Evolutionary conservation across 768 basidiomycete genomes (phyloP), one percentile per base, ranked within the genome.

Genomic region (Podaxis sp.): DNA sequence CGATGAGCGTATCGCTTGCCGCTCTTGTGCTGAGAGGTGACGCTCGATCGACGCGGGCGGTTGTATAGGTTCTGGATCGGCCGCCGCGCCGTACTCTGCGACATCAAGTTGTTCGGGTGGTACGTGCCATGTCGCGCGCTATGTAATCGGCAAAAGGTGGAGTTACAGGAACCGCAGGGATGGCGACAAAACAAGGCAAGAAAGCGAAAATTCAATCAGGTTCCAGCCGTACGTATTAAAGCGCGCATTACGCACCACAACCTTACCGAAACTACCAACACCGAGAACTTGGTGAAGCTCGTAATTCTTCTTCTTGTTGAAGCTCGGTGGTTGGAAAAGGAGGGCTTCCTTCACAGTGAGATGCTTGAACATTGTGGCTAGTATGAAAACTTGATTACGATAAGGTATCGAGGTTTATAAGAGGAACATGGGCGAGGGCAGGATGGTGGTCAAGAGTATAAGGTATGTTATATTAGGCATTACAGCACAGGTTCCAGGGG

Each of bases 251-350:
- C 71, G 58, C 69, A 92, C 90, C 73, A 94, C 82, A 53, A 98
- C 96, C 72, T 93, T 93, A 26, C 95, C 95, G 75, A 96, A 97
- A 0, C 93, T 88, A 2, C 95, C 95, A 13, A 82, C 82, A 4
- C 95, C 95, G 3, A 96, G 78, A 3, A 87, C 80, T 30, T 88
- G 82, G 63, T 90, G 86, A 1, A 90, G 76, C 64, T 88, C 88
- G 68, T 94, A 93, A 24, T 80, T 71, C 74, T 90, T 92, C 81
- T 96, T 97, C 83, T 95, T 95, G 66, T 72, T 75, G 72, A 92
- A 96, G 60, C 91, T 93, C 0, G 91, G 82, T 0, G 95, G 95
- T 69, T 96, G 94, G 0, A 88, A 87, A 3, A 95, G 80, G 22
- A 96, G 73, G 10, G 83, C 80, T 62, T 89, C 86, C 63, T 84